Conservation (phyloP, 225 moss, liverwort and hornwort species). For the Bryoerythrophyllum caledonicum region DNA sequence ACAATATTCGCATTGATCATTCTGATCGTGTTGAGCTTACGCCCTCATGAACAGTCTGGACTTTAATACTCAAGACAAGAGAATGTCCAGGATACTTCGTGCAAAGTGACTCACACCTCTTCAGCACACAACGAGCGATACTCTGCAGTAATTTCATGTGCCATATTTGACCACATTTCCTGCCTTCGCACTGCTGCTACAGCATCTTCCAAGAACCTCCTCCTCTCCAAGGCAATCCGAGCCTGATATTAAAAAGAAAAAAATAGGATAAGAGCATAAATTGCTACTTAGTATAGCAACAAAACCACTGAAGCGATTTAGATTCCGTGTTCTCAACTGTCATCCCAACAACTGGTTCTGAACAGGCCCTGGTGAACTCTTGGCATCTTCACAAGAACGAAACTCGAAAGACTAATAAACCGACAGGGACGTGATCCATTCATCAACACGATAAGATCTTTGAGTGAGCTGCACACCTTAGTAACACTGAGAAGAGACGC, state of each 20-base stretch:
- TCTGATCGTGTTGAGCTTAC: slow-evolving; percentile 19
- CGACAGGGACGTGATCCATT: slow-evolving; percentile 6
- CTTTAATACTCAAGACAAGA: slow-evolving; percentile 20
- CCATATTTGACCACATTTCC: slow-evolving; percentile 62
- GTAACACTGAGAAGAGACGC: slow-evolving; percentile 92
- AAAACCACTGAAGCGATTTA: too few relatives aligned
- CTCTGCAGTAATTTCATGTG: slow-evolving; percentile 67
- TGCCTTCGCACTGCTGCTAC: slow-evolving; percentile 61
- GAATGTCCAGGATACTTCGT: slow-evolving; percentile 29
- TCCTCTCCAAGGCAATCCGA: slow-evolving; percentile 65
- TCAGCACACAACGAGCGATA: slow-evolving; percentile 76
- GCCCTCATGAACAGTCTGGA: slow-evolving; percentile 23
- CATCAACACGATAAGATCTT: slow-evolving; percentile 8
- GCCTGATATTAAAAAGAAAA: slow-evolving; percentile 40
- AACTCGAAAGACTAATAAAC: not conserved
- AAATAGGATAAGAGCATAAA: not conserved
- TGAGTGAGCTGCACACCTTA: slow-evolving; percentile 56
- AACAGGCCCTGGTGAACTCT: slow-evolving; percentile 20
- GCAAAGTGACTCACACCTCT: slow-evolving; percentile 51
- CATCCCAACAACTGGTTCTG: not conserved
- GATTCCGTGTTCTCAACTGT: slow-evolving; percentile 1
- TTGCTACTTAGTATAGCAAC: not conserved
- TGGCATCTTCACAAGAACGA: slow-evolving; percentile 21
- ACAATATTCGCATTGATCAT: slow-evolving; percentile 11
- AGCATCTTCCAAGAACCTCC: slow-evolving; percentile 61